These are phyloP conservation scores for Monilinia fructicola DNA, from an alignment of 2,329 filamentous ascomycete genomes.

Conservation along the genomic window DNA sequence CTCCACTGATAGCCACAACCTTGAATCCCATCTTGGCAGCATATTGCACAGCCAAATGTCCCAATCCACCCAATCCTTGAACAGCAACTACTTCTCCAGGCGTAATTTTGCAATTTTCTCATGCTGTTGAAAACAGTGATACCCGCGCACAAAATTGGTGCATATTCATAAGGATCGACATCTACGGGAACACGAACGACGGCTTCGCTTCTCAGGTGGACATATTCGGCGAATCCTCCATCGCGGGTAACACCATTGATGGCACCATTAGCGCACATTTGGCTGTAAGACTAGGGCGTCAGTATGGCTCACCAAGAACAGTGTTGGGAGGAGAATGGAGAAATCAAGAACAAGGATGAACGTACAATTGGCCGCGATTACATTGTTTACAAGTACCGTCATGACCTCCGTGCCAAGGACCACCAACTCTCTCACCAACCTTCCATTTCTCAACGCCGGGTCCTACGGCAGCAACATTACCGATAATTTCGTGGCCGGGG, in stretches of 20 bases:
- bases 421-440: constrained; percentile 66
- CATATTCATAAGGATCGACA: constrained; percentile 53
- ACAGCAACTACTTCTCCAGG: constrained; percentile 56
- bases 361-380: constrained; percentile 49
- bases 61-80: constrained; percentile 73
- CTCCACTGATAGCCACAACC: constrained; percentile 66
- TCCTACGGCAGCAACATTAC: constrained; percentile 62
- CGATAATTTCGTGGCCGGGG: constrained; percentile 72
- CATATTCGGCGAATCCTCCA: constrained; percentile 69
- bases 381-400: constrained; percentile 62
- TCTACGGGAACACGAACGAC: constrained; percentile 55
- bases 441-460: constrained; percentile 57
- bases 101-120: constrained; percentile 52
- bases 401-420: constrained; percentile 64
- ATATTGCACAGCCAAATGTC: constrained; percentile 76
- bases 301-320: not conserved
- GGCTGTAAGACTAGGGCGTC: constrained; percentile 36
- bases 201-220: constrained; percentile 59
- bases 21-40: constrained; percentile 74
- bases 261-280: constrained; percentile 63
- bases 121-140: constrained; percentile 63
- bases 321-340: too few species aligned
- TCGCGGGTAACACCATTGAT: constrained; percentile 66
- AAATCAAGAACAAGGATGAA: not conserved
- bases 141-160: constrained; percentile 63